Base-by-base conservation (phyloP, 2,329 filamentous ascomycete species). In the Sphaerulina vaccinii region DNA sequence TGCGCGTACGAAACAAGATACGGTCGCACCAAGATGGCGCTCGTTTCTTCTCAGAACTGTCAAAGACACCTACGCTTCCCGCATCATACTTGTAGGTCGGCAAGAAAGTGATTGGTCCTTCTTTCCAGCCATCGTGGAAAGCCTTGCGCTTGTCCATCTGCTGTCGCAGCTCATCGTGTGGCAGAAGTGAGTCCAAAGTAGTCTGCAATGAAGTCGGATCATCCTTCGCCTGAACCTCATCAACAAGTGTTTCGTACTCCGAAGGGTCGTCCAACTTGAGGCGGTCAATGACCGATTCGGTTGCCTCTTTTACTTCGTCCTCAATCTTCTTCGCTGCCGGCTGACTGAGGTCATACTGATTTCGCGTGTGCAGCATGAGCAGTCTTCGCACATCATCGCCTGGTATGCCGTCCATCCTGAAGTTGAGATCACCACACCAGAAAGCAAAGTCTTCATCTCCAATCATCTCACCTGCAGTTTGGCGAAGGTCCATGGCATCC, bases 71-170 rank as follows among this genome's bases (percentile, higher is more conserved):
- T 24, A 96, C 83, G 23, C 87, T 95, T n/a, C 93, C 93, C 22
- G 96, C 79, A 64, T 99, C 95, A 62, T 99, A 99, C 70, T 99
- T 99, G 71, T 99, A 99, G 0, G 93, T 95, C 1, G 93, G 93
- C 13, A 97, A 69, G 65, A 99, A 99, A 1, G 82, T 82, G 50
- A 99, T 91, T 0, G 83, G 78, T 0, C 91, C 93, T 75, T 99
- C 93, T 44, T 81, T 80, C 91, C 93, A 99, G 1, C 91, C 92
- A 56, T 96, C 88, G 54, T 95, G 83, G 56, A 99, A 95, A 0
- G 85, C 84, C 66, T 87, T 93, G n/a, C 83, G 80, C 33, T 82
- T 74, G 58, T 80, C 83, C 61, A 95, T 90, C 53, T 89, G 81
- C 51, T 84, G 80, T 3, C 77, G 79, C 3, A 99, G 79, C 69